phyloP scores from a whole-genome alignment of 345 rosid species.

The Gossypium longicalyx region DNA sequence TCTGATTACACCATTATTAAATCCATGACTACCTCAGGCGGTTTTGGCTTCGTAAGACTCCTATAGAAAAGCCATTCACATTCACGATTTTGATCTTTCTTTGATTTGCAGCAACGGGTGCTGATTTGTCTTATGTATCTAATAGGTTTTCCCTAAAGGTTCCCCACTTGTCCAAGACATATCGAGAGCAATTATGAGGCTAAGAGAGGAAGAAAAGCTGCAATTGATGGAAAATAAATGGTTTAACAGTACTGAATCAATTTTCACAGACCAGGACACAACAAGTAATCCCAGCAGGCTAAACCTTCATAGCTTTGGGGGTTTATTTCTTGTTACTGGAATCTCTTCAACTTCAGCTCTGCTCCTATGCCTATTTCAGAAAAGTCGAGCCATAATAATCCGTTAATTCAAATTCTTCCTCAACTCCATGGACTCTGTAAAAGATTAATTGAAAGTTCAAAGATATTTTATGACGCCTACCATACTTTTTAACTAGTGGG shows the following conservation, averaged over 20 bases:
- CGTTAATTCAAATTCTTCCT: not conserved
- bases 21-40: not conserved
- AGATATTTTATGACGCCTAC: too few relatives aligned
- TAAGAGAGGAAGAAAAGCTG: slow-evolving; percentile 5
- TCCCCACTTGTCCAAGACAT: slow-evolving; percentile 10
- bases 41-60: slow-evolving; percentile 15
- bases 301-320: slow-evolving; percentile 5
- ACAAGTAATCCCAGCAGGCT: not conserved
- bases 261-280: not conserved
- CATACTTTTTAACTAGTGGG: too few relatives aligned
- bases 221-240: slow-evolving; percentile 2
- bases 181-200: slow-evolving; percentile 7
- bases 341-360: slow-evolving; percentile 5
- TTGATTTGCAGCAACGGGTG: not conserved
- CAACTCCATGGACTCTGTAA: not conserved
- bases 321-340: slow-evolving; percentile 9
- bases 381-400: not conserved
- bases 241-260: not conserved
- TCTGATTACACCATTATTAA: not conserved
- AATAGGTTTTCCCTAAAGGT: slow-evolving; percentile 14
- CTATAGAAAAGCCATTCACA: not conserved
- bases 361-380: not conserved
- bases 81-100: not conserved
- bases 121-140: not conserved
- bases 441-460: not conserved